phyloP scores from a whole-genome alignment of 192 early-diverging fungal genomes.

The Phycomyces blakesleeanus region DNA sequence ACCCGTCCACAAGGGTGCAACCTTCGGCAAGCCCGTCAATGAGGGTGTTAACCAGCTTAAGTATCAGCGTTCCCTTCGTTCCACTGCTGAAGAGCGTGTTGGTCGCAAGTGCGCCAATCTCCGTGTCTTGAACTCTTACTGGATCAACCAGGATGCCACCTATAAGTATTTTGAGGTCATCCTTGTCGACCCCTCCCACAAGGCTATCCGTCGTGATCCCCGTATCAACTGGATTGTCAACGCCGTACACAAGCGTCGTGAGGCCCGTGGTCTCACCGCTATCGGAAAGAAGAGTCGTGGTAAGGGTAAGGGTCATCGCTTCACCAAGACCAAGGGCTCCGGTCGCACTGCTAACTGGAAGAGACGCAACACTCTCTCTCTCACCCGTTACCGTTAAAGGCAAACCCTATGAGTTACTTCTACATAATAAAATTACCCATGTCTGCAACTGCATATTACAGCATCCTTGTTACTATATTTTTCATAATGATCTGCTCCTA shows the following conservation, averaged over 20 bases:
- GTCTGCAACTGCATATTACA: not conserved
- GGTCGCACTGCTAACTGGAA: slow-evolving; percentile 91
- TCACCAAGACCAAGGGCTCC: slow-evolving; percentile 96
- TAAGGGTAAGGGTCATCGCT: slow-evolving; percentile 92
- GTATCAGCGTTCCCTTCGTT: slow-evolving; percentile 92
- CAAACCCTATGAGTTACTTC: not conserved
- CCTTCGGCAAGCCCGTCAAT: slow-evolving; percentile 96
- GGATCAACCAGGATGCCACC: slow-evolving; percentile 99
- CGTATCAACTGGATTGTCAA: slow-evolving; percentile 99
- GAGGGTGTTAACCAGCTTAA: slow-evolving; percentile 99
- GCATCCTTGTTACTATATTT: not conserved
- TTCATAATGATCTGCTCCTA: too few species aligned
- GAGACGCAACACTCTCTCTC: slow-evolving; percentile 93
- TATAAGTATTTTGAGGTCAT: slow-evolving; percentile 99
- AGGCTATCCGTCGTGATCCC: slow-evolving; percentile 97
- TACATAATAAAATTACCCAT: not conserved
- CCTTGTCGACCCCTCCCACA: slow-evolving; percentile 95
- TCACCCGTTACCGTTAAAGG: slow-evolving; percentile 87
- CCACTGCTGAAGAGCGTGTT: slow-evolving; percentile 97
- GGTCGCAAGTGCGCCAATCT: slow-evolving; percentile 96
- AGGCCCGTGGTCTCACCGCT: slow-evolving; percentile 95
- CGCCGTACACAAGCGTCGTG: slow-evolving; percentile 98
- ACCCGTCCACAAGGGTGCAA: slow-evolving; percentile 95
- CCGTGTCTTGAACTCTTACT: slow-evolving; percentile 99
- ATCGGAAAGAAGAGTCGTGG: slow-evolving; percentile 97